A percentile compares a stretch with the other conserved stretches of the same genome.
Conservation (phyloP, 1,139 yeast genomes). For the Suhomyces wounanorum region DNA sequence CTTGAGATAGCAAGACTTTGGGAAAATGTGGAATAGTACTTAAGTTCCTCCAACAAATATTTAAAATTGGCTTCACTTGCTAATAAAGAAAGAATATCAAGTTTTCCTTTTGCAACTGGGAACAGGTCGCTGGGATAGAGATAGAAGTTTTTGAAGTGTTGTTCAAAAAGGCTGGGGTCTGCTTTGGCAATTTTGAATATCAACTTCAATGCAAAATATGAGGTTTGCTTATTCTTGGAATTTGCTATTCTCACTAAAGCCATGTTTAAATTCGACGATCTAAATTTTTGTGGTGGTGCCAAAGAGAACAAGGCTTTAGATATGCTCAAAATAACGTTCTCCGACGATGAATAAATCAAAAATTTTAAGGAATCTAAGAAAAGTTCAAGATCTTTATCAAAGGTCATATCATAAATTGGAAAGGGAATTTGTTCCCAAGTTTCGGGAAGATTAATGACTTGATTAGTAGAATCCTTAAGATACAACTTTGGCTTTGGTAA, state of each 20-base stretch:
- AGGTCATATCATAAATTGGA: constrained; percentile 37
- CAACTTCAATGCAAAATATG: constrained; percentile 43
- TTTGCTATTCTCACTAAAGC: constrained; percentile 49
- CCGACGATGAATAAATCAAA: constrained; percentile 53
- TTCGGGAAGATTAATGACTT: constrained; percentile 42
- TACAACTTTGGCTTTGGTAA: constrained; percentile 52
- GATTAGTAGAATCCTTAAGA: constrained; percentile 26
- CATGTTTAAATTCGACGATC: constrained; percentile 49
- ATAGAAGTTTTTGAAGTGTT: constrained; percentile 53
- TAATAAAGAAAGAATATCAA: constrained; percentile 63
- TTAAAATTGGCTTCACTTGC: constrained; percentile 55
- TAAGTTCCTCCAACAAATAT: constrained; percentile 63
- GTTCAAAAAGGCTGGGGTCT: constrained; percentile 49
- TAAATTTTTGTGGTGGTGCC: constrained; percentile 53
- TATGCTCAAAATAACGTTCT: constrained; percentile 64
- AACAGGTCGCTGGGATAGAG: constrained; percentile 59
- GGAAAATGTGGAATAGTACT: constrained; percentile 57
- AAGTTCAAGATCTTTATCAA: constrained; percentile 58
- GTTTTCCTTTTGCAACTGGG: constrained; percentile 53
- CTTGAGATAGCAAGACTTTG: constrained; percentile 39
- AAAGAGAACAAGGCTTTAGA: constrained; percentile 56
- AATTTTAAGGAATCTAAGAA: constrained; percentile 50
- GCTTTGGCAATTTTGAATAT: constrained; percentile 37
- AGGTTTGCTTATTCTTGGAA: constrained; percentile 34
- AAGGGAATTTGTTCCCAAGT: constrained; percentile 32